Conservation (phyloP, 495 filamentous ascomycete genomes). For the Podospora pseudopauciseta region DNA sequence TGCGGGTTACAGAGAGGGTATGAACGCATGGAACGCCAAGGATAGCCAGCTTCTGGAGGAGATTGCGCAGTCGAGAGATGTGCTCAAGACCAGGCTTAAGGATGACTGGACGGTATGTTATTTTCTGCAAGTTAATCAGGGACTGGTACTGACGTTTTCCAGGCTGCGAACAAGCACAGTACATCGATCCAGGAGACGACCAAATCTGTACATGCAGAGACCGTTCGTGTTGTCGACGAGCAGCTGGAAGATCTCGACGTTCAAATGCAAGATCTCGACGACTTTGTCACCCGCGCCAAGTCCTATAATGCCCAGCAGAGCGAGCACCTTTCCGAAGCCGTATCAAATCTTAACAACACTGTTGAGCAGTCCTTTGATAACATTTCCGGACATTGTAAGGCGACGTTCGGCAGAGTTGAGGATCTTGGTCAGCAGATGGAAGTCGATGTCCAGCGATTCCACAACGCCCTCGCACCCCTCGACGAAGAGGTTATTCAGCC, state of each 20-base stretch:
- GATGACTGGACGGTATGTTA: constrained; percentile 73
- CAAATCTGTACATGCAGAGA: constrained; percentile 86
- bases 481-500: constrained; percentile 59
- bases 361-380: constrained; percentile 68
- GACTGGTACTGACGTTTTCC: constrained; percentile 28
- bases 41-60: constrained; percentile 67
- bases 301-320: constrained; percentile 77
- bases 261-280: constrained; percentile 85
- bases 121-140: background rate
- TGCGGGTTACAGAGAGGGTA: constrained; percentile 61
- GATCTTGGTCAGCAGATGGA: constrained; percentile 62
- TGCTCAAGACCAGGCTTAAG: constrained; percentile 74
- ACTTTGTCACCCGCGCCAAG: constrained; percentile 80
- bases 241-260: constrained; percentile 81
- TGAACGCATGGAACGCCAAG: constrained; percentile 71
- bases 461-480: constrained; percentile 56
- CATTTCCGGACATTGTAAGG: constrained; percentile 61
- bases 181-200: constrained; percentile 74
- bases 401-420: constrained; percentile 58
- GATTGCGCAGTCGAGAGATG: constrained; percentile 67
- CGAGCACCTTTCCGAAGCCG: constrained; percentile 56
- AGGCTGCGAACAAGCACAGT: constrained; percentile 77
- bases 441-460: constrained; percentile 48
- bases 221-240: constrained; percentile 80
- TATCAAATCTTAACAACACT: constrained; percentile 57